phyloP scores from a whole-genome alignment of 495 filamentous ascomycete species.

The Acidomyces sp. region DNA sequence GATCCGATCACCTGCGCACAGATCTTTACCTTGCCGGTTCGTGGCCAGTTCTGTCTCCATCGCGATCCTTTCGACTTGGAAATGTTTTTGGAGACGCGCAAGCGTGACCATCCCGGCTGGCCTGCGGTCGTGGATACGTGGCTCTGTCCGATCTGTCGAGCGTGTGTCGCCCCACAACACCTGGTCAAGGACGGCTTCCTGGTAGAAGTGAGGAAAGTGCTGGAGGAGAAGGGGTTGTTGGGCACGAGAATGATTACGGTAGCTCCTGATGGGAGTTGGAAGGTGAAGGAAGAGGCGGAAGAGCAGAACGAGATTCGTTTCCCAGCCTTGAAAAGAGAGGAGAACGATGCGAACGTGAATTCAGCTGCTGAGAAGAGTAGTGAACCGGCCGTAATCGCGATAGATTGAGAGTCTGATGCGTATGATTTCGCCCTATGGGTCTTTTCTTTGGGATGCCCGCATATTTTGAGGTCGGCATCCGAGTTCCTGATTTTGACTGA shows the following conservation, averaged over 20 bases:
- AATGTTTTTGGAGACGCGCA: slow-evolving; percentile 58
- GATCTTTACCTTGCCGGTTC: slow-evolving; percentile 58
- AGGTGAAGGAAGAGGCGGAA: slow-evolving; percentile 23
- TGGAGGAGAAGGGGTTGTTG: slow-evolving; percentile 20
- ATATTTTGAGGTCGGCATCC: no score
- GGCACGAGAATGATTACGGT: slow-evolving; percentile 29
- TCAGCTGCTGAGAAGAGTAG: no score
- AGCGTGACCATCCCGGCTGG: slow-evolving; percentile 33
- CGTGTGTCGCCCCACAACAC: slow-evolving; percentile 57
- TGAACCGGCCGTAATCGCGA: no score
- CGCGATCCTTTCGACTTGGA: slow-evolving; percentile 81
- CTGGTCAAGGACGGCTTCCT: slow-evolving; percentile 62
- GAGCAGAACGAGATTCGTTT: no score
- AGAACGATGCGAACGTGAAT: no score
- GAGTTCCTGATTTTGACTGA: no score
- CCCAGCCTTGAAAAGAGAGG: no score
- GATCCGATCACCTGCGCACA: slow-evolving; percentile 55
- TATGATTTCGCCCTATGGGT: no score
- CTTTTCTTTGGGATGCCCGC: no score
- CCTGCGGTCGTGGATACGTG: slow-evolving; percentile 58
- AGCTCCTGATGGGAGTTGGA: slow-evolving; percentile 28
- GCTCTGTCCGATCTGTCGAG: slow-evolving; percentile 67
- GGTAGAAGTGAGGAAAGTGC: slow-evolving; percentile 35
- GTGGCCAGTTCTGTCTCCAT: slow-evolving; percentile 50
- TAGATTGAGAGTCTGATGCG: no score